A percentile compares a stretch with the other conserved stretches of the same genome.
Conservation (phyloP, 164 flowering plant species). For the Tetrastigma voinierianum region DNA sequence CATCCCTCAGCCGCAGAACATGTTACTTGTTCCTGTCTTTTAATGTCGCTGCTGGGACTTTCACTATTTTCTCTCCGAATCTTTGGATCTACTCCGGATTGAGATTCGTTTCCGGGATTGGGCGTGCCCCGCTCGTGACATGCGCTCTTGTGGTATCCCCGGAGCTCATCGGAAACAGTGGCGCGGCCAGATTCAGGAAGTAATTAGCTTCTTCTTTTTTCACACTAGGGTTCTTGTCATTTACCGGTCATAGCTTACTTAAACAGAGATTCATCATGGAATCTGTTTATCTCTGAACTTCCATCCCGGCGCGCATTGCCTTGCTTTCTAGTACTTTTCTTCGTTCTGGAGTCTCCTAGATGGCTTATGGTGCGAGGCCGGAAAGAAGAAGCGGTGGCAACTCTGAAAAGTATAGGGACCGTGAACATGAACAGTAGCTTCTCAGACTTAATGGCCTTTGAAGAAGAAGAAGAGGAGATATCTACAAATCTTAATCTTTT, state of each 20-base stretch:
- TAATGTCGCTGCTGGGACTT: slow-evolving; percentile 40
- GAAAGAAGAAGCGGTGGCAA: too few species aligned
- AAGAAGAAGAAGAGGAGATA: too few species aligned
- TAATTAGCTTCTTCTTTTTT: slow-evolving; percentile 50
- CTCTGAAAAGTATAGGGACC: too few species aligned
- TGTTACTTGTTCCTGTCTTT: slow-evolving; percentile 49
- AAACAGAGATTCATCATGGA: slow-evolving; percentile 45
- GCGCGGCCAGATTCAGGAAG: slow-evolving; percentile 56
- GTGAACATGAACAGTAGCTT: too few species aligned
- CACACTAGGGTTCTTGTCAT: slow-evolving; percentile 65
- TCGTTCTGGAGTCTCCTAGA: slow-evolving; percentile 61
- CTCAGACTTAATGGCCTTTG: too few species aligned
- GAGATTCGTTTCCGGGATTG: slow-evolving; percentile 51
- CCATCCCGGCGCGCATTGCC: slow-evolving; percentile 37
- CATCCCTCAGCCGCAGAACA: slow-evolving; percentile 65
- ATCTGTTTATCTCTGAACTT: slow-evolving; percentile 49
- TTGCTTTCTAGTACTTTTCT: slow-evolving; percentile 27
- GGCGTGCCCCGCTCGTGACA: slow-evolving; percentile 56
- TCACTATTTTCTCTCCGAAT: too few species aligned
- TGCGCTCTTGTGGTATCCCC: slow-evolving; percentile 53
- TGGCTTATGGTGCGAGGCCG: too few species aligned
- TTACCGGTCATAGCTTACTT: slow-evolving; percentile 57
- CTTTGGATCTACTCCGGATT: slow-evolving; percentile 46
- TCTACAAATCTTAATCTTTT: too few species aligned
- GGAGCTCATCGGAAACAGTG: slow-evolving; percentile 54